Conservation (phyloP, 208 protist species). For the Crithidia fasciculata region DNA sequence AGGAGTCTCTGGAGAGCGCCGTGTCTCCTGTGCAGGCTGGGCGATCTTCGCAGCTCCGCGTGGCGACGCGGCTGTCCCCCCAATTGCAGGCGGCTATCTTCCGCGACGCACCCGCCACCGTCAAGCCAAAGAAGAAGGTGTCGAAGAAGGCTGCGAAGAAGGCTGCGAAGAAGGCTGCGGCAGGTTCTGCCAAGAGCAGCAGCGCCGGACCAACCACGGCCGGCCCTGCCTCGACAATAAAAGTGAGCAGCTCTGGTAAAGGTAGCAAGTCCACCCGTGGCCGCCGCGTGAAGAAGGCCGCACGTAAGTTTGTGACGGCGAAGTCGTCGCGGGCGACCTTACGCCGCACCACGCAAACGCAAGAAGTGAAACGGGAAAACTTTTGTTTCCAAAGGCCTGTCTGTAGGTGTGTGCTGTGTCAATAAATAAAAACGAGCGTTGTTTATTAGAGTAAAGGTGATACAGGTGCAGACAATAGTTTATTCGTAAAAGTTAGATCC, state of each 20-base stretch:
- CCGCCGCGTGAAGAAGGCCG: background rate
- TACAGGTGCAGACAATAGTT: too few relatives aligned
- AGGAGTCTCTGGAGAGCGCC: too few relatives aligned
- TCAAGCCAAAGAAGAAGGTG: background rate
- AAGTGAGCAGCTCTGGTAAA: background rate
- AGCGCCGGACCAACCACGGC: background rate
- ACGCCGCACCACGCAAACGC: background rate
- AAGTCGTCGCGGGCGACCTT: slow-evolving; percentile 19
- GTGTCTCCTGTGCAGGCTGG: background rate
- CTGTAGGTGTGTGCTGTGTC: background rate
- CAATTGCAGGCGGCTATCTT: slow-evolving; percentile 38
- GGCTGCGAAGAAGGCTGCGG: slow-evolving; percentile 1
- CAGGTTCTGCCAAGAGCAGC: background rate
- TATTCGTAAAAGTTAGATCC: too few relatives aligned
- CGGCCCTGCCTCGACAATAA: too few relatives aligned
- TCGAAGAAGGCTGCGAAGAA: background rate
- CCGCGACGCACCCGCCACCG: background rate
- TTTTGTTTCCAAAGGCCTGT: background rate
- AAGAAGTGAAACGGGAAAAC: background rate
- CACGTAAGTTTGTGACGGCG: slow-evolving; percentile 30
- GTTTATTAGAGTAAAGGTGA: too few relatives aligned
- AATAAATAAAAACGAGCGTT: too few relatives aligned
- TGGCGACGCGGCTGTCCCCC: slow-evolving; percentile 33
- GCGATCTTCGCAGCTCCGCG: slow-evolving; percentile 7
- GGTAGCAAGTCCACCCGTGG: background rate